Evolutionary conservation across 306 rosid species (phyloP), one percentile per base, ranked within the genome.

Genomic region (Benincasa hispida): DNA sequence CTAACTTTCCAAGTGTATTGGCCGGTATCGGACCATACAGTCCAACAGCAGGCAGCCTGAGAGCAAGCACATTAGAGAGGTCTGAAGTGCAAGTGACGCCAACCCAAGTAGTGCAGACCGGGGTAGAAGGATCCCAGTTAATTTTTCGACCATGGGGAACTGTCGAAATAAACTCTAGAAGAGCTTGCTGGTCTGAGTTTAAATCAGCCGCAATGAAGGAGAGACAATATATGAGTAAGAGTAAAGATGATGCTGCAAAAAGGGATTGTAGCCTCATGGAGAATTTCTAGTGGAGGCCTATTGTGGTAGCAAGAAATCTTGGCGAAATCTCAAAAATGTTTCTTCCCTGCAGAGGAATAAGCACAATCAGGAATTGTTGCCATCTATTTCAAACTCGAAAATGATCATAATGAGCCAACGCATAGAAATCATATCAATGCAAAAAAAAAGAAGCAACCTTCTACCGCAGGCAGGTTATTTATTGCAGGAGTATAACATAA

Each of bases 21-120:
- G 81, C 30, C 0, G 93, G 97, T 50, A 93, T 70, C 32, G 84
- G 86, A 77, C 98, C 98, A 25, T 54, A 69, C 18, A 91, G 70
- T 57, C 97, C 92, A 62, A 75, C 81, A 21, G 87, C 98, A 0
- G 98, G 97, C 30, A 93, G 93, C 72, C 97, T 80, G 53, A 93
- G 63, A 19, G 89, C 75, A 51, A 76, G 6, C 51, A 93, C 98
- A 32, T 86, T 87, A 0, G 87, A 77, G 53, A 57, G 84, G 69
- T 87, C 78, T 28, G 48, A 37, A 41, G 72, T 89, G 81, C 98
- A 93, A 21, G 59, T 85, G 78, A 93, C 79, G 83, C 98, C 98
- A 30, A 81, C 75, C 98, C 98, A 93, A 54, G 95, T 83, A 75
- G 76, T 79, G 83, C 98, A 93, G 17, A 91, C 74, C 18, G 96